These are phyloP conservation scores for Mortierella alpina DNA, from an alignment of 192 early-diverging fungal species.

Conservation along the genomic window DNA sequence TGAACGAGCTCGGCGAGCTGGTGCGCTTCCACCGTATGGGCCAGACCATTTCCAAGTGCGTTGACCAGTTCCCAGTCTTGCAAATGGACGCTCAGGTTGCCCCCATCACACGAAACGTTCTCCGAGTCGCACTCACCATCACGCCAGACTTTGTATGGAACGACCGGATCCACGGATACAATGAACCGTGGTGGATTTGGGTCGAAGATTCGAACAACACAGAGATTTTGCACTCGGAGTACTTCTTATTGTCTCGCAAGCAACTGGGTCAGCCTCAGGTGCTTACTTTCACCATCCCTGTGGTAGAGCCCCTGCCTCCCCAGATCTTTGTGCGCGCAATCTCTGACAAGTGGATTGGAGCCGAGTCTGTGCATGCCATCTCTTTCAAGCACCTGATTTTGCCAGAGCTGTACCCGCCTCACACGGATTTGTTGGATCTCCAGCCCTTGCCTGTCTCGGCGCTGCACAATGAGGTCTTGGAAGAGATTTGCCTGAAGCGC, in stretches of 20 bases:
- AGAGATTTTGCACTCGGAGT: slow-evolving; percentile 94
- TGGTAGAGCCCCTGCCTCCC: slow-evolving; percentile 90
- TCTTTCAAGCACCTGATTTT: slow-evolving; percentile 94
- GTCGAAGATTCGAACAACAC: slow-evolving; percentile 91
- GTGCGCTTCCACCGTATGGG: slow-evolving; percentile 88
- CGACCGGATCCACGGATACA: slow-evolving; percentile 90
- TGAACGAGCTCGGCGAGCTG: slow-evolving; percentile 87
- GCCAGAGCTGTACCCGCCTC: slow-evolving; percentile 84
- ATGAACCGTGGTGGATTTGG: slow-evolving; percentile 97
- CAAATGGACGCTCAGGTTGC: slow-evolving; percentile 83
- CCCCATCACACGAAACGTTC: slow-evolving; percentile 94
- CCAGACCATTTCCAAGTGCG: slow-evolving; percentile 73
- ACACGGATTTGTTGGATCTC: slow-evolving; percentile 93
- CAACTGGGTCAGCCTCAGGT: slow-evolving; percentile 75
- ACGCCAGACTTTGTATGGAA: slow-evolving; percentile 94
- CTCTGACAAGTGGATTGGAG: slow-evolving; percentile 96
- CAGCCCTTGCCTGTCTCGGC: slow-evolving; percentile 92
- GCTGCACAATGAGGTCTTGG: slow-evolving; percentile 82
- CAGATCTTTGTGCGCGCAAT: slow-evolving; percentile 94
- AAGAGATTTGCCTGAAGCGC: slow-evolving; percentile 84
- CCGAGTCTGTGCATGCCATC: slow-evolving; percentile 85
- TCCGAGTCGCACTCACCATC: slow-evolving; percentile 84
- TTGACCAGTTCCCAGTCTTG: slow-evolving; percentile 88
- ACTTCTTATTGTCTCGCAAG: slow-evolving; percentile 81
- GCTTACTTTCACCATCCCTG: slow-evolving; percentile 88